Percentiles rank a stretch among this genome's conserved stretches.
These are phyloP conservation scores for Guadua angustifolia DNA, from an alignment of 176 grass and related monocot species.

Conservation along the genomic window DNA sequence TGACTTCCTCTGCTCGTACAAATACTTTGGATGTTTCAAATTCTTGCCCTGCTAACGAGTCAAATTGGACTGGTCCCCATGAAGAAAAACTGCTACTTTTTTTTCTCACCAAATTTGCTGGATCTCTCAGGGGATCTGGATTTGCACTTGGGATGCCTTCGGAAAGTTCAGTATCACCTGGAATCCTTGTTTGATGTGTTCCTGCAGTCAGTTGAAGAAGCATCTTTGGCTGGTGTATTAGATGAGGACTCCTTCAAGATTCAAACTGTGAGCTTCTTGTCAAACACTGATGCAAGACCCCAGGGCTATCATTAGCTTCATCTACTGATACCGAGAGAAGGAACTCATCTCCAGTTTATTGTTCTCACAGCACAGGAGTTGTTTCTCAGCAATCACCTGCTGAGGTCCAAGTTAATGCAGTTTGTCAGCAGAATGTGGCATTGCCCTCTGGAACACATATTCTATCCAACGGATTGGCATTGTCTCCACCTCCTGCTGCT, in stretches of 20 bases:
- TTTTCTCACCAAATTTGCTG: constrained; percentile 39
- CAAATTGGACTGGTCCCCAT: constrained; percentile 31
- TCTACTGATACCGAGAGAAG: constrained; percentile 7
- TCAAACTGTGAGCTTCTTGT: not conserved
- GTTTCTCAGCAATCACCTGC: constrained; percentile 15
- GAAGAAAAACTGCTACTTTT: constrained; percentile 29
- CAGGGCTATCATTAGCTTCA: not conserved
- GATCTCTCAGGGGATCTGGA: constrained; percentile 64
- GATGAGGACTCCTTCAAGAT: constrained; percentile 38
- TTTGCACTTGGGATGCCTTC: constrained; percentile 49
- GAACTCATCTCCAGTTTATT: constrained; percentile 33
- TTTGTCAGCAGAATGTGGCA: constrained; percentile 34
- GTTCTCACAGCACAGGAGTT: constrained; percentile 45
- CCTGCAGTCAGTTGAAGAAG: constrained; percentile 22
- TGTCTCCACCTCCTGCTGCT: constrained; percentile 7
- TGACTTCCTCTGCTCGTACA: constrained; percentile 34
- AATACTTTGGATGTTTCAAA: constrained; percentile 36
- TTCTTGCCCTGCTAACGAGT: constrained; percentile 26
- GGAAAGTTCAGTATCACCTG: constrained; percentile 56
- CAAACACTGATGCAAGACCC: not conserved
- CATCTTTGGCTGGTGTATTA: constrained; percentile 19
- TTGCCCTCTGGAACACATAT: constrained; percentile 19
- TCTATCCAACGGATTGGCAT: not conserved
- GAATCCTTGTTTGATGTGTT: constrained; percentile 51
- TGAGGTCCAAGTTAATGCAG: constrained; percentile 35